Evolutionary conservation across 768 basidiomycete species (phyloP).

Genomic region (Russula sp.): DNA sequence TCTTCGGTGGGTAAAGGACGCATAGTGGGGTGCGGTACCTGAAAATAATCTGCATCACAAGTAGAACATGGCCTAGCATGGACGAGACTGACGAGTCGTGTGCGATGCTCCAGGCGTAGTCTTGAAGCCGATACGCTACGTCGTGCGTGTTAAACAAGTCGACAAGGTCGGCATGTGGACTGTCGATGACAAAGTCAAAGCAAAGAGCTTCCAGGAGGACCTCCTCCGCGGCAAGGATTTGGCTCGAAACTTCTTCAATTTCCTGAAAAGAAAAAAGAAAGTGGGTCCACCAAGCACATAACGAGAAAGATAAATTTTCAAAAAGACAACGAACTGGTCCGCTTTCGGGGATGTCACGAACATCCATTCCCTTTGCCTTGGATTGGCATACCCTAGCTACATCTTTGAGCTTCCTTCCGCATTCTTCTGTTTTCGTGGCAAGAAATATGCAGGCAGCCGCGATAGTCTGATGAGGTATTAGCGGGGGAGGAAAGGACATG

Average conservation of each 20-base stretch:
- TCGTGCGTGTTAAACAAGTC: slow-evolving; percentile 58
- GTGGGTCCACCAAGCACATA: background rate
- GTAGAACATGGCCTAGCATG: background rate
- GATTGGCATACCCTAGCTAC: slow-evolving; percentile 69
- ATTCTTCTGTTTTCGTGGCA: slow-evolving; percentile 89
- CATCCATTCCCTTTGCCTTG: slow-evolving; percentile 53
- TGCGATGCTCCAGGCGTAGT: slow-evolving; percentile 79
- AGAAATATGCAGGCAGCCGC: slow-evolving; percentile 83
- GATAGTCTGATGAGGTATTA: slow-evolving; percentile 48
- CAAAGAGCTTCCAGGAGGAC: slow-evolving; percentile 74
- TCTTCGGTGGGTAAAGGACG: slow-evolving; percentile 56
- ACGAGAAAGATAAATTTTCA: background rate
- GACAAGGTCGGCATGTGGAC: slow-evolving; percentile 68
- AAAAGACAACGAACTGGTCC: slow-evolving; percentile 45
- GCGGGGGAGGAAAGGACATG: background rate
- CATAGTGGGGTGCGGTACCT: slow-evolving; percentile 80
- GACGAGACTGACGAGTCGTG: slow-evolving; percentile 67
- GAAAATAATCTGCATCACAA: slow-evolving; percentile 8
- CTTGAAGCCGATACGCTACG: slow-evolving; percentile 45
- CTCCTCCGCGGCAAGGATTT: slow-evolving; percentile 71
- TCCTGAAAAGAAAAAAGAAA: slow-evolving; percentile 39
- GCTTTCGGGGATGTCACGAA: slow-evolving; percentile 50
- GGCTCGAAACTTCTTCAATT: slow-evolving; percentile 60
- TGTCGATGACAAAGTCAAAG: slow-evolving; percentile 76
- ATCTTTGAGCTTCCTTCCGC: slow-evolving; percentile 78